phyloP scores from a whole-genome alignment of 768 basidiomycete genomes.

The Tulasnella sp. region DNA sequence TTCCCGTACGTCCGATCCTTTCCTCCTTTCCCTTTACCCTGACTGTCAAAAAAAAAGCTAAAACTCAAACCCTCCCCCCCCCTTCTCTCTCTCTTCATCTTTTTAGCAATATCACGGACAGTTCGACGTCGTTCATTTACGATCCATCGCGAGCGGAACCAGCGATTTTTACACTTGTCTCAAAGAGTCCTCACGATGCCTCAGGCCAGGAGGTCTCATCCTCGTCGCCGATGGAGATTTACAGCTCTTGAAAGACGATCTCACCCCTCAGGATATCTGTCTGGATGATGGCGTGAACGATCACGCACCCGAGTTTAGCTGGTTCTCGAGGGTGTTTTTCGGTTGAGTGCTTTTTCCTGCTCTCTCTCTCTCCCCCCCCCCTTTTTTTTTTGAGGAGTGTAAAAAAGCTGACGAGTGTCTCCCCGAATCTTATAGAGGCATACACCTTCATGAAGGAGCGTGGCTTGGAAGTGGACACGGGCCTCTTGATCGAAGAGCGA shows the following conservation, averaged over 20 bases:
- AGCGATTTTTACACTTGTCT: not conserved
- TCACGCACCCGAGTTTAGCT: not conserved
- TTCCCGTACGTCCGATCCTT: not conserved
- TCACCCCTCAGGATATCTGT: slow-evolving; percentile 1
- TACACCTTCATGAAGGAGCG: slow-evolving; percentile 3
- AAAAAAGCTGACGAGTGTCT: not conserved
- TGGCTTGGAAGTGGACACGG: slow-evolving; percentile 2
- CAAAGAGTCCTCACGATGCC: slow-evolving; percentile 6
- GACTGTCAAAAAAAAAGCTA: no score
- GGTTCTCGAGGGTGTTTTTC: slow-evolving; percentile 5
- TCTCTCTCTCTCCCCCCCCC: no score
- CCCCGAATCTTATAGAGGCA: not conserved
- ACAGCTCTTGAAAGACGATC: not conserved
- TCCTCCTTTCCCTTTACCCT: not conserved
- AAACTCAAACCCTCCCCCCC: not conserved
- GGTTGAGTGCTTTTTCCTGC: not conserved
- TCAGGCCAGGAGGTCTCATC: slow-evolving; percentile 1
- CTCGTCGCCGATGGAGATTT: slow-evolving; percentile 5
- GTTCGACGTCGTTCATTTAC: slow-evolving; percentile 7
- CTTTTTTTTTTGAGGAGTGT: not conserved
- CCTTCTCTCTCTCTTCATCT: not conserved
- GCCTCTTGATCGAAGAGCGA: not conserved
- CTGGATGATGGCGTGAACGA: not conserved
- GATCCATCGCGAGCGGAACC: slow-evolving; percentile 1
- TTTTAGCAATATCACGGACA: slow-evolving; percentile 8